Base-by-base conservation (phyloP, 805 yeast species). In the Schizosaccharomyces osmophilus region DNA sequence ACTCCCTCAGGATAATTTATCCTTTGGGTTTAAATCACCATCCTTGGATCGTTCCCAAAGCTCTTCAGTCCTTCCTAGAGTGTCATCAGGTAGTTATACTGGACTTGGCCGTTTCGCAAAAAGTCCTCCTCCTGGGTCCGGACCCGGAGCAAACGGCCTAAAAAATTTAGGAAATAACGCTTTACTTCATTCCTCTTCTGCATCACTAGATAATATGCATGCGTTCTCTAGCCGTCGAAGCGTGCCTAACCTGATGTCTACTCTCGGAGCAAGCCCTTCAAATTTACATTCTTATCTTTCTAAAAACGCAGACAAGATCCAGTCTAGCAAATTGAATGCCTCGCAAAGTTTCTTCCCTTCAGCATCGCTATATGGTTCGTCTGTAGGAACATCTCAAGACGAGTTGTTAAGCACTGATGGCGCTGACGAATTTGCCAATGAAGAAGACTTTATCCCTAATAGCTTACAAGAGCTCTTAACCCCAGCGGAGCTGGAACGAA, bases 391-490 rank as follows among this genome's bases (percentile, higher is more conserved):
- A 19, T 45, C 51, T 19, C 51, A 45, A 45, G 64, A 62, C 9
- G 63, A 51, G 31, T 64, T 63, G 15, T 67, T 76, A n/a, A 71
- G 68, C 5, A 71, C 70, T 42, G 76, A 74, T 59, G 75, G 73
- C 62, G 72, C 69, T 19, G 78, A 75, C 57, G 79, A 77, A 57
- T 72, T 70, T 45, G 72, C 76, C 5, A 78, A 73, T 68, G 85
- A 79, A 59, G 89, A 85, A 65, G 95, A 85, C 68, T 84, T 81
- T 66, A 84, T 88, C 3, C 97, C 97, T 0, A 81, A 83, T 5
- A 80, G 89, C 36, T 72, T 88, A 48, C 79, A 83, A n/a, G 95
- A 87, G 65, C 73, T 87, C 60, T 73, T 89, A 59, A 86, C 95
- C 0, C 94, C 95, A 0, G 85, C 81, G 65, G 95, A 88, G 68